A percentile compares a stretch with the other conserved stretches of the same genome.
phyloP scores from a whole-genome alignment of 345 rosid species.

The Murraya koenigii region DNA sequence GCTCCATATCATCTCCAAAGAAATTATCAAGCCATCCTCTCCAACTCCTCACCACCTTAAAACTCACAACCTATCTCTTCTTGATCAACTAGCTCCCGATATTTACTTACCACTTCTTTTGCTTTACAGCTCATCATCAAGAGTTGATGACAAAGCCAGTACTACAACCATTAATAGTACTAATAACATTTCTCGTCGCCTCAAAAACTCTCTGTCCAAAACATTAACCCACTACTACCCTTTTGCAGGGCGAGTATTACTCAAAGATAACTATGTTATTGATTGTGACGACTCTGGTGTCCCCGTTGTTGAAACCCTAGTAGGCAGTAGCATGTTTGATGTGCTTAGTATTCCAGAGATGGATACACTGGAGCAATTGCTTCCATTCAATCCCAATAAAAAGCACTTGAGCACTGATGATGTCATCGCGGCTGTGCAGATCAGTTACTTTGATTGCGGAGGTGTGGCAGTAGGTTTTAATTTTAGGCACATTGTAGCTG shows the following conservation, averaged over 20 bases:
- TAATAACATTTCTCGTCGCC: not conserved
- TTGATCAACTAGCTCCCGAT: not conserved
- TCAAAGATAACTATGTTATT: not conserved
- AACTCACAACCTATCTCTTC: not conserved
- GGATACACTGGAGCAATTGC: not conserved
- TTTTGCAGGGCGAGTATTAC: not conserved
- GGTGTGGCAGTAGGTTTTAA: conserved; percentile 29
- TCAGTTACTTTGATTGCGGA: conserved; percentile 17
- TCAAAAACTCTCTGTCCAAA: not conserved
- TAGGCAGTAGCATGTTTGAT: not conserved
- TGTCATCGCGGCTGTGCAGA: not conserved
- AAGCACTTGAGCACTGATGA: not conserved
- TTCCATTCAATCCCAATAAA: not conserved
- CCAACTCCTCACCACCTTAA: not conserved
- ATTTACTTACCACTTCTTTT: not conserved
- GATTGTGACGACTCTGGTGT: not conserved
- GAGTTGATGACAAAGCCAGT: not conserved
- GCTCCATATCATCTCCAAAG: not conserved
- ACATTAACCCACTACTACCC: not conserved
- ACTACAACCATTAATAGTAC: no score
- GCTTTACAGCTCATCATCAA: not conserved
- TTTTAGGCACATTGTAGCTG: conserved; percentile 24
- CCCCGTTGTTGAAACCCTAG: not conserved
- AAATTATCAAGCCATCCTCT: not conserved
- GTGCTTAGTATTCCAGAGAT: not conserved